Base-by-base conservation (phyloP, 805 yeast species). In the Brettanomyces nanus region DNA sequence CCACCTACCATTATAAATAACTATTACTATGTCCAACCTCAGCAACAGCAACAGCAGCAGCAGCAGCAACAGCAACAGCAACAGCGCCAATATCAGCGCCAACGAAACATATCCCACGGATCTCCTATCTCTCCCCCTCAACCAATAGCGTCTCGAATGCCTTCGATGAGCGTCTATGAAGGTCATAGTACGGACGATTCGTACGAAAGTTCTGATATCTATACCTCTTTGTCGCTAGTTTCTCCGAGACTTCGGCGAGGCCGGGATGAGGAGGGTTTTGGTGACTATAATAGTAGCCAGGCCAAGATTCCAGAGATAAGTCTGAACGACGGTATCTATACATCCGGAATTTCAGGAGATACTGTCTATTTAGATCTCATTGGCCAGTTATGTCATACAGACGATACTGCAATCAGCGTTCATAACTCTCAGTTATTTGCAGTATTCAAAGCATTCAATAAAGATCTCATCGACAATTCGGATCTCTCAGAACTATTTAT, bases 1-100 rank as follows among this genome's bases (percentile, higher is more conserved):
- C 46, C 41, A 4, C 48, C 49, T 1, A 45, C 50, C 9, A 38
- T 47, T 13, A 46, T 46, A 2, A 47, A 47, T 28, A 47, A 47
- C 23, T 46, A 47, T 22, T 46, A 47, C 20, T 46, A 47, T 28
- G 45, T 46, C 14, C 51, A 47, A 31, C 40, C 43, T 4, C 33
- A 37, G 4, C 37, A 37, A 3, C 42, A 22, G 11, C 29, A 29
- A 7, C 35, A 17, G 28, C n/a, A n/a, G n/a, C n/a, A n/a, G n/a
- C n/a, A n/a, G n/a, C n/a, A n/a, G n/a, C n/a, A n/a, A 9, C 32
- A 28, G 20, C 40, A 39, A 13, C 36, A 31, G 29, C 31, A 21
- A 13, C 32, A 29, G 10, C n/a, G n/a, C n/a, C n/a, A n/a, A n/a
- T n/a, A 28, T 14, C 21, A 27, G 13, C 25, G 19, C 6, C 22